These are phyloP conservation scores for Penicillium sp. DNA, from an alignment of 2,329 filamentous ascomycete species.

Conservation along the genomic window DNA sequence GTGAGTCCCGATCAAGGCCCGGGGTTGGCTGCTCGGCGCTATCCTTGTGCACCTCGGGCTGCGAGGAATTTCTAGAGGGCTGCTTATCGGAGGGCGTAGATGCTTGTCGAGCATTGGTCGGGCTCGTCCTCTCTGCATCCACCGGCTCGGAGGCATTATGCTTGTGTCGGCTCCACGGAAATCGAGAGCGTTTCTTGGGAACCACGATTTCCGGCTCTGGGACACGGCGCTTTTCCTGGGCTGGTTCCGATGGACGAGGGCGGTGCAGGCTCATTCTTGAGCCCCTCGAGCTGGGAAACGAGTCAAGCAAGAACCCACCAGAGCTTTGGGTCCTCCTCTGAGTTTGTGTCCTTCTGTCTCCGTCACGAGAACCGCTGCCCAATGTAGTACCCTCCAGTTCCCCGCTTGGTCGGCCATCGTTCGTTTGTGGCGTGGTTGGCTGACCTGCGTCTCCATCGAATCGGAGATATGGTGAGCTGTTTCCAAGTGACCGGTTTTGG, in stretches of 20 bases:
- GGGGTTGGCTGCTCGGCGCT: constrained; percentile 20
- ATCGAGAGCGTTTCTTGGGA: constrained; percentile 39
- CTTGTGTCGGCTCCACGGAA: constrained; percentile 36
- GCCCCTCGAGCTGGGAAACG: constrained; percentile 29
- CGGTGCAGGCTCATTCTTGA: constrained; percentile 27
- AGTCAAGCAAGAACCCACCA: constrained; percentile 50
- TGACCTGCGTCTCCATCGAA: constrained; percentile 22
- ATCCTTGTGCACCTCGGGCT: constrained; percentile 9
- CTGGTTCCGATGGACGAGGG: constrained; percentile 26
- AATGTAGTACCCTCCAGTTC: constrained; percentile 41
- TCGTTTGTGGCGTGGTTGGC: constrained; percentile 24
- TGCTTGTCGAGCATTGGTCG: constrained; percentile 10
- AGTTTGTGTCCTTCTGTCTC: constrained; percentile 25
- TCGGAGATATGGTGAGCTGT: constrained; percentile 6
- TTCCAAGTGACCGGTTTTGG: constrained; percentile 1
- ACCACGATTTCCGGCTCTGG: constrained; percentile 36
- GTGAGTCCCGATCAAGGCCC: constrained; percentile 70
- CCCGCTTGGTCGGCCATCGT: constrained; percentile 30
- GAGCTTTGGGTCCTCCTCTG: constrained; percentile 35
- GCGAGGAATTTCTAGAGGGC: constrained; percentile 15
- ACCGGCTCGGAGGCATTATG: constrained; percentile 34
- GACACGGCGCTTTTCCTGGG: constrained; percentile 44
- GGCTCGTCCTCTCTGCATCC: constrained; percentile 17
- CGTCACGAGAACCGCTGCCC: constrained; percentile 39
- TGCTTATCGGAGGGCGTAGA: constrained; percentile 13